These are phyloP conservation scores for Vanderwaltozyma tropicalis DNA, from an alignment of 805 yeast genomes.

Conservation along the genomic window DNA sequence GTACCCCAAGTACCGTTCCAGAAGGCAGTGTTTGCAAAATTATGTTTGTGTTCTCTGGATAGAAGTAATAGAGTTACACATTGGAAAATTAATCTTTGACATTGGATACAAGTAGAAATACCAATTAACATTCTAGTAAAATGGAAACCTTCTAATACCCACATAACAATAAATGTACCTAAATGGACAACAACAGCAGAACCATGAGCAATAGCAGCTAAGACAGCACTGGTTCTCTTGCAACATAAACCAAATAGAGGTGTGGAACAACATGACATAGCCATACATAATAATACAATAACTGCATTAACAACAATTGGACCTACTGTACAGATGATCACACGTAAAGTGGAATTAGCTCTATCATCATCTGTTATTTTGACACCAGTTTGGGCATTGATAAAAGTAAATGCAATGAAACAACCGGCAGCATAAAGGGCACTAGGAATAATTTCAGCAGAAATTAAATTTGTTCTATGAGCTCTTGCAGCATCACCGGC, in stretches of 20 bases:
- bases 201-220: constrained; percentile 95
- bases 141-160: constrained; percentile 91
- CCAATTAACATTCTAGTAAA: constrained; percentile 84
- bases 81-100: constrained; percentile 82
- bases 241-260: constrained; percentile 90
- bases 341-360: constrained; percentile 63
- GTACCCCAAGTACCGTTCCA: constrained; percentile 99
- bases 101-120: constrained; percentile 66
- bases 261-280: constrained; percentile 90
- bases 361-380: constrained; percentile 32
- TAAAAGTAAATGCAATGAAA: constrained; percentile 67
- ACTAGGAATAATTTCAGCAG: constrained; percentile 65
- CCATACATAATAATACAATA: constrained; percentile 61
- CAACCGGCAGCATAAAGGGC: constrained; percentile 66
- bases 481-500: constrained; percentile 80
- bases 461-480: constrained; percentile 60
- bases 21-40: constrained; percentile 92
- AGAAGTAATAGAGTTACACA: constrained; percentile 63
- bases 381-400: constrained; percentile 82
- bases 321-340: constrained; percentile 71
- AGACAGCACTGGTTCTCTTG: constrained; percentile 91
- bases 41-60: constrained; percentile 92
- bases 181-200: constrained; percentile 80
- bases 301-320: constrained; percentile 89
- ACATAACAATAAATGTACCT: constrained; percentile 83